Evolutionary conservation across 2,329 filamentous ascomycete genomes (phyloP).

Genomic region (Alternaria panax): DNA sequence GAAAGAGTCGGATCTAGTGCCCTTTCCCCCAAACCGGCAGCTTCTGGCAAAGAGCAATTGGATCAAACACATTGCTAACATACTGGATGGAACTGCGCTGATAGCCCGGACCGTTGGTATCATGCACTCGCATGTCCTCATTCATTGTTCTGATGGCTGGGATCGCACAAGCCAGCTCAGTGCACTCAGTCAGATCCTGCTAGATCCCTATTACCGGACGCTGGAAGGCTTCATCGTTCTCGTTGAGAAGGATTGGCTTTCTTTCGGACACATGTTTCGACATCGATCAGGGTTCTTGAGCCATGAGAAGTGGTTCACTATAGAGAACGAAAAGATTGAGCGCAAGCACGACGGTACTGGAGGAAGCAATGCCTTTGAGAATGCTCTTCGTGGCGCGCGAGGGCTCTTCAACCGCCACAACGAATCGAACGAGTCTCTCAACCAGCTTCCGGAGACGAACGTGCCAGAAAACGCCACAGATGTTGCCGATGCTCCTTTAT

Average conservation of each 20-base stretch:
- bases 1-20: constrained; percentile 89
- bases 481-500: constrained; percentile 50
- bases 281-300: constrained; percentile 87
- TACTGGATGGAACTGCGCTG: constrained; percentile 83
- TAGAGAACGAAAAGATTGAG: constrained; percentile 80
- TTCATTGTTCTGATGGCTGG: constrained; percentile 99
- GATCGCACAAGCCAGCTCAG: constrained; percentile 95
- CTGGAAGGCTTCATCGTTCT: constrained; percentile 93
- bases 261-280: constrained; percentile 97
- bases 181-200: constrained; percentile 87
- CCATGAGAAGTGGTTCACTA: constrained; percentile 91
- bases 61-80: constrained; percentile 85
- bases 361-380: constrained; percentile 81
- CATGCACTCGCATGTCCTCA: constrained; percentile 91
- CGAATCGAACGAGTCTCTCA: constrained; percentile 67
- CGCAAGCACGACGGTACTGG: constrained; percentile 39
- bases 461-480: constrained; percentile 62
- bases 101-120: constrained; percentile 90
- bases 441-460: constrained; percentile 59
- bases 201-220: constrained; percentile 95
- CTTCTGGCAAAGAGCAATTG: constrained; percentile 83
- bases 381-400: constrained; percentile 81
- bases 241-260: constrained; percentile 96
- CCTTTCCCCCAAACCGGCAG: constrained; percentile 81
- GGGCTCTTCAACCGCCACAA: constrained; percentile 88